phyloP scores from a whole-genome alignment of 1,284 basidiomycete genomes.

The Hypsizygus ulmarius region DNA sequence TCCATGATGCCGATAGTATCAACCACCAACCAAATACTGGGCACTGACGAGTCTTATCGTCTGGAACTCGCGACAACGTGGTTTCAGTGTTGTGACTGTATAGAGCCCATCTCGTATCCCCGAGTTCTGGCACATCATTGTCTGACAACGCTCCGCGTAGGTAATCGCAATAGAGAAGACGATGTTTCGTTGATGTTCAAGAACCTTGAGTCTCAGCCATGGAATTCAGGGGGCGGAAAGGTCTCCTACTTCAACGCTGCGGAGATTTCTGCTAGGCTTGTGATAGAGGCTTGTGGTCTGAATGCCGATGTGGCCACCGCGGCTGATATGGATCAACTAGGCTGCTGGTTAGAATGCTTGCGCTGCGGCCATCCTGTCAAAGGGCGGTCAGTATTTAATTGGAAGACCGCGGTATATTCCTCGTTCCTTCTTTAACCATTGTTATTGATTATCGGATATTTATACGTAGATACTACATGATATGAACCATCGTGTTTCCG shows the following conservation, averaged over 20 bases:
- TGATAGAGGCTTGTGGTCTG: conserved; percentile 24
- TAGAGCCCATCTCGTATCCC: conserved; percentile 29
- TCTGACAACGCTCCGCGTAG: conserved; percentile 12
- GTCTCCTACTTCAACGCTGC: conserved; percentile 27
- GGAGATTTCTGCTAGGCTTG: conserved; percentile 15
- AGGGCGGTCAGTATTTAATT: conserved; percentile 26
- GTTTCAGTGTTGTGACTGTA: conserved; percentile 28
- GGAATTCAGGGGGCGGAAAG: conserved; percentile 19
- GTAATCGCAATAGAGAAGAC: conserved; percentile 17
- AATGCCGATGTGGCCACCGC: conserved; percentile 21
- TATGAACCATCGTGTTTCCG: conserved; percentile 8
- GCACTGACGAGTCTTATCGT: conserved; percentile 4
- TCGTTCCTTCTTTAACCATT: neutral
- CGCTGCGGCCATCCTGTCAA: conserved; percentile 17
- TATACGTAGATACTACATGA: conserved; percentile 23
- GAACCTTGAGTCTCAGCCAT: conserved; percentile 13
- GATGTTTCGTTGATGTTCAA: neutral
- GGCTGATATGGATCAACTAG: conserved; percentile 21
- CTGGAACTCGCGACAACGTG: conserved; percentile 28
- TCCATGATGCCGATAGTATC: neutral
- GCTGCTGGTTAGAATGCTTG: conserved; percentile 25
- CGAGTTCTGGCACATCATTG: conserved; percentile 28
- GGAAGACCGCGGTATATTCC: conserved; percentile 26
- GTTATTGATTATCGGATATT: neutral
- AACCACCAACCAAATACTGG: neutral